Percentiles rank a stretch among this genome's conserved stretches.
These are phyloP conservation scores for Lactarius evosmus DNA, from an alignment of 768 basidiomycete species.

Conservation along the genomic window DNA sequence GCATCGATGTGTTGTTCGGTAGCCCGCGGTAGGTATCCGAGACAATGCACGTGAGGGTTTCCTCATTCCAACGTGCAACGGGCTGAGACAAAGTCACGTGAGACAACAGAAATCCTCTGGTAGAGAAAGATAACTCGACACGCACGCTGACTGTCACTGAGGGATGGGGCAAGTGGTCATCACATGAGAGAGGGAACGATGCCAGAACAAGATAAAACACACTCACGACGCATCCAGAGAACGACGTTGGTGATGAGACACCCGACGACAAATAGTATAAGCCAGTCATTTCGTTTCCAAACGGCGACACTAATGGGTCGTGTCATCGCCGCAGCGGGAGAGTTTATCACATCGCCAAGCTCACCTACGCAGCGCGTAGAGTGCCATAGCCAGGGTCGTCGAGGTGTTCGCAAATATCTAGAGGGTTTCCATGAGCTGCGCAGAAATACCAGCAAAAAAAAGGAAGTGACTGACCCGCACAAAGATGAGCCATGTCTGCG, in stretches of 20 bases:
- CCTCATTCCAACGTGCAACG: slow-evolving; percentile 3
- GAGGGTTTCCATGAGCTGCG: background rate
- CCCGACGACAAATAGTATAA: slow-evolving; percentile 4
- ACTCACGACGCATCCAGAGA: slow-evolving; percentile 21
- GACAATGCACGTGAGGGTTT: slow-evolving; percentile 7
- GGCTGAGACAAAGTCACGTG: background rate
- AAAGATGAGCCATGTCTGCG: slow-evolving; percentile 17
- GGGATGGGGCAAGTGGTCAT: background rate
- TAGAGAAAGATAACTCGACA: background rate
- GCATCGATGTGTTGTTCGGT: slow-evolving; percentile 8
- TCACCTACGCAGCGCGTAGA: slow-evolving; percentile 20
- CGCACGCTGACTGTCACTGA: slow-evolving; percentile 5
- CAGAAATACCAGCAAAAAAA: background rate
- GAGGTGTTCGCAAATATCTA: slow-evolving; percentile 19
- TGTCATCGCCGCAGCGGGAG: background rate
- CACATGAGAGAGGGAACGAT: background rate
- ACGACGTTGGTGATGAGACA: slow-evolving; percentile 15
- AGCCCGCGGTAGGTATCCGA: slow-evolving; percentile 8
- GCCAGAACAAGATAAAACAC: background rate
- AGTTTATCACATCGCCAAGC: background rate
- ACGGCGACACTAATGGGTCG: slow-evolving; percentile 9
- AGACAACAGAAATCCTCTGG: background rate
- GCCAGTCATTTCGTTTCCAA: slow-evolving; percentile 16
- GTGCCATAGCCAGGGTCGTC: slow-evolving; percentile 15
- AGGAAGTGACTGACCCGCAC: slow-evolving; percentile 1